A percentile compares a stretch with the other conserved stretches of the same genome.
phyloP scores from a whole-genome alignment of 768 basidiomycete species.

The Lactifluus subvellereus region DNA sequence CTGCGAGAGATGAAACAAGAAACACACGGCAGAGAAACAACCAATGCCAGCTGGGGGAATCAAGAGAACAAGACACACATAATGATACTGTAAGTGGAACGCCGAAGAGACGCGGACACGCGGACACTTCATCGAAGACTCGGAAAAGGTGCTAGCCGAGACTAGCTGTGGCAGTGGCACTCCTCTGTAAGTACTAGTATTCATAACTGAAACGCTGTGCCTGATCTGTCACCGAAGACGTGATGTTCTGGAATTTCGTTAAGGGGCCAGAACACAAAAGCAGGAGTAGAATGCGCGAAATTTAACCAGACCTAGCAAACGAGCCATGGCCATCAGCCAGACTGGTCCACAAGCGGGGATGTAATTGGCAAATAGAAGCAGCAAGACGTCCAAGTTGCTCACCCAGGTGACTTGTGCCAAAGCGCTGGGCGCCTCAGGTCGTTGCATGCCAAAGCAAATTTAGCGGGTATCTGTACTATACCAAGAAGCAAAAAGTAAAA shows the following conservation, averaged over 20 bases:
- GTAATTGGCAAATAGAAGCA: neutral
- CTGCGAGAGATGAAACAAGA: neutral
- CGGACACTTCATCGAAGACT: no score
- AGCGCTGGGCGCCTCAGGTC: neutral
- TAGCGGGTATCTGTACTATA: no score
- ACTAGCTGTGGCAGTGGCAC: no score
- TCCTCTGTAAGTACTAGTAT: no score
- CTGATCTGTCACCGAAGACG: no score
- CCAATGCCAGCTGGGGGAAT: neutral
- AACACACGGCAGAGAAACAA: neutral
- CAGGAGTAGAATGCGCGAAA: neutral
- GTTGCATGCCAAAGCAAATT: no score
- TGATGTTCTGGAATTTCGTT: neutral
- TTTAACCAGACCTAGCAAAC: neutral
- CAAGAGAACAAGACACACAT: neutral
- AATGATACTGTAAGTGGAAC: neutral
- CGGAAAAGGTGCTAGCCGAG: no score
- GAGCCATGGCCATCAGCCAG: neutral
- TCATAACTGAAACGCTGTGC: no score
- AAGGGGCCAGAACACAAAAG: neutral
- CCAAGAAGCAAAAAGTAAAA: no score
- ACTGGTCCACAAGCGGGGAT: neutral
- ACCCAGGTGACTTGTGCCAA: neutral
- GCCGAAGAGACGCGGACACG: neutral
- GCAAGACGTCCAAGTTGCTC: neutral